Evolutionary conservation across 2,329 filamentous ascomycete species (phyloP).

Genomic region (Aspergillus sp.): DNA sequence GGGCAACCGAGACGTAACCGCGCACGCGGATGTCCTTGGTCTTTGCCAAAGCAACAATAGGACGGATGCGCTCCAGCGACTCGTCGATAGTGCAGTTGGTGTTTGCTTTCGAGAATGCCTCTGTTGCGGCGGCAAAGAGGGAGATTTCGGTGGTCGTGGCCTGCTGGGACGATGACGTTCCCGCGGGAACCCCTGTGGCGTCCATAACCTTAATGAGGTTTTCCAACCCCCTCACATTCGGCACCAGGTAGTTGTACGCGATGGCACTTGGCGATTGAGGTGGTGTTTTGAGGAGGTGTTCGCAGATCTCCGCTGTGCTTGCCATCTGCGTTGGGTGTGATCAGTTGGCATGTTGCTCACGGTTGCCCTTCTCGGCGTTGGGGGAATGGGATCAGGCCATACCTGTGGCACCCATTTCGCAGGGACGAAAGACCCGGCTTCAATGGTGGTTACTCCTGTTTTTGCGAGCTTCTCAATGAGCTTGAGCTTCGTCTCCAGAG

Average conservation of each 20-base stretch:
- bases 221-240: slow-evolving; percentile 61
- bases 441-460: slow-evolving; percentile 50
- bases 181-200: slow-evolving; percentile 32
- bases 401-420: slow-evolving; percentile 56
- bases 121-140: slow-evolving; percentile 64
- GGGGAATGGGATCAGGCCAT: slow-evolving; percentile 12
- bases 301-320: slow-evolving; percentile 60
- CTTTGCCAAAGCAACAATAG: slow-evolving; percentile 57
- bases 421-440: slow-evolving; percentile 53
- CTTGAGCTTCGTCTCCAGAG: slow-evolving; percentile 48
- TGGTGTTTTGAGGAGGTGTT: slow-evolving; percentile 50
- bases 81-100: slow-evolving; percentile 65
- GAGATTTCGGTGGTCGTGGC: slow-evolving; percentile 54
- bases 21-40: slow-evolving; percentile 56
- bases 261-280: slow-evolving; percentile 52
- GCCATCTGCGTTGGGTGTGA: slow-evolving; percentile 52
- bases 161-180: slow-evolving; percentile 25
- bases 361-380: not conserved
- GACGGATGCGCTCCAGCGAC: slow-evolving; percentile 57
- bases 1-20: slow-evolving; percentile 63
- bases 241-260: slow-evolving; percentile 65
- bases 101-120: slow-evolving; percentile 63
- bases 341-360: not conserved
- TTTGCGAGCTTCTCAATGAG: slow-evolving; percentile 47
- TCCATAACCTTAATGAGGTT: slow-evolving; percentile 56